These are phyloP conservation scores for Fusarium clavum DNA, from an alignment of 2,329 filamentous ascomycete genomes.

Conservation along the genomic window DNA sequence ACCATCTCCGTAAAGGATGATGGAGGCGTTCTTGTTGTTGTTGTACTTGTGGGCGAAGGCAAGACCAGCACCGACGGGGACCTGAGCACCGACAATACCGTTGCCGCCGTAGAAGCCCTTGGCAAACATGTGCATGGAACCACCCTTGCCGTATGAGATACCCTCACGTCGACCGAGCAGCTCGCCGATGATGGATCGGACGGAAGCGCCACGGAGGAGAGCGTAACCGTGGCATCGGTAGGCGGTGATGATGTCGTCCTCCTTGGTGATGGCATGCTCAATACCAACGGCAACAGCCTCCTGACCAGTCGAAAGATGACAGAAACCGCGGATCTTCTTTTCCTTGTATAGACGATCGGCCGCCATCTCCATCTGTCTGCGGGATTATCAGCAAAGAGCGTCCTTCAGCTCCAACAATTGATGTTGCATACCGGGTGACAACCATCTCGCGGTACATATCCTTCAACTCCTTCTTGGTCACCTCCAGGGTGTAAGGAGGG, in stretches of 20 bases:
- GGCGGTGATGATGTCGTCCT: constrained; percentile 95
- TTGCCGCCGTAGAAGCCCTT: constrained; percentile 99
- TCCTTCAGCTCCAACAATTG: background rate
- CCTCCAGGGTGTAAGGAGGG: constrained; percentile 89
- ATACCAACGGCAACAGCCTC: constrained; percentile 98
- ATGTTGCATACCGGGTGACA: constrained; percentile 77
- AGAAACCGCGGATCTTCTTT: constrained; percentile 99
- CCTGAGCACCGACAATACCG: constrained; percentile 98
- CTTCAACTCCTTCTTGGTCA: constrained; percentile 98
- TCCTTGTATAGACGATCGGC: constrained; percentile 99
- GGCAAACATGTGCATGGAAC: constrained; percentile 99
- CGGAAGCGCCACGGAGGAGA: constrained; percentile 90
- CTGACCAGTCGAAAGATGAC: constrained; percentile 96
- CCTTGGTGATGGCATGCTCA: constrained; percentile 91
- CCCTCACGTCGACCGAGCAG: constrained; percentile 94
- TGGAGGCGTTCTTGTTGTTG: constrained; percentile 83
- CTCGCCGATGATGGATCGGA: constrained; percentile 95
- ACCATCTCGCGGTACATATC: constrained; percentile 99
- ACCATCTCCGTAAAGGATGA: constrained; percentile 97
- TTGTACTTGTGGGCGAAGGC: constrained; percentile 98
- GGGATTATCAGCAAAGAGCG: constrained; percentile 48
- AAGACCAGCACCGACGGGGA: constrained; percentile 94
- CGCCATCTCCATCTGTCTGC: constrained; percentile 99
- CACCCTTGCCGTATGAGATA: constrained; percentile 98
- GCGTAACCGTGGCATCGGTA: constrained; percentile 99